Base-by-base conservation (phyloP, 139 green algal genomes). In the Micractinium sp. region DNA sequence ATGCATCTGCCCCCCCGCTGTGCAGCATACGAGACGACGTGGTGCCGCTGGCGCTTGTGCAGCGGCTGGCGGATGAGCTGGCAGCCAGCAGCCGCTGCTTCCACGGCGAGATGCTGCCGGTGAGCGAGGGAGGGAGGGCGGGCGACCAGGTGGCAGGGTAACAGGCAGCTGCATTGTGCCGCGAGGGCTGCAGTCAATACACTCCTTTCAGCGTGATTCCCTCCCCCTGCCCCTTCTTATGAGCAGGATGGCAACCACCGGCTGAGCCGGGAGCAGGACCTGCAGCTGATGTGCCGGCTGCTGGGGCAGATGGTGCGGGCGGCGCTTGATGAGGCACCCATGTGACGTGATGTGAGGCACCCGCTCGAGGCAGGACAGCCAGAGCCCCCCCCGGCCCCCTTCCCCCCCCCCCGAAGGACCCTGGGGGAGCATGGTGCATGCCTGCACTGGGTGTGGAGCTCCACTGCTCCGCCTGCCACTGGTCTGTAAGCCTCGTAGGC, bases 91-190 rank as follows among this genome's bases (percentile, higher is more conserved):
- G 85, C 85, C 74, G 85, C 7, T 36, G 73, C 56, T 89, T 89
- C 53, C 85, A 89, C 73, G n/a, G 82, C 0, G 85, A 89, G 53
- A 53, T 89, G 73, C 47, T 89, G 85, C 73, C 73, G 85, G 85
- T 89, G 31, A 29, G 31, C 3, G 4, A 7, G 73, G n/a, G 73
- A 23, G 73, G n/a, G 73, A 29, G 4, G 23, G n/a, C 15, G 16
- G 36, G 76, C 33, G 14, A 80, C n/a, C n/a, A 47, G 74, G 3
- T 25, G 29, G 36, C 74, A 80, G 33, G 74, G 16, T 80, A 33
- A 80, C 29, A n/a, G 16, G 7, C n/a, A 19, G 19, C 73, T 82
- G 33, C 76, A 15, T 56, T 2, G 53, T 36, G 2, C 53, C 25
- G 35, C 9, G 33, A 73, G 23, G 23, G 2, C 66, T 73, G 66